A percentile compares a stretch with the other conserved stretches of the same genome.
Conservation (phyloP, 2,329 filamentous ascomycete species). For the Hortaea werneckii region DNA sequence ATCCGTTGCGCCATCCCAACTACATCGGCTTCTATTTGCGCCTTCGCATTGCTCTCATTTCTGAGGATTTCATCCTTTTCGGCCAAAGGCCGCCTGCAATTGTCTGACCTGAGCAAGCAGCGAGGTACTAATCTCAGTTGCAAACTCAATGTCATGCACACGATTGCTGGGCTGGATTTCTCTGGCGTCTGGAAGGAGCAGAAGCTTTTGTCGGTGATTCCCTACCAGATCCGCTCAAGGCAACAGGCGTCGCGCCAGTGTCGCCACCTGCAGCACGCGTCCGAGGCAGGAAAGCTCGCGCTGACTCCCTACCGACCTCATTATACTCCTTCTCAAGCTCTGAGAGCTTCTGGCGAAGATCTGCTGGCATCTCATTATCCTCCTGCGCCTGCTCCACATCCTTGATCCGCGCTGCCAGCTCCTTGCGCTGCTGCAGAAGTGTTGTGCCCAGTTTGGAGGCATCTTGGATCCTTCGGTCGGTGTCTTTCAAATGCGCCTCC, state of each 20-base stretch:
- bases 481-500: constrained; percentile 85
- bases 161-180: constrained; percentile 84
- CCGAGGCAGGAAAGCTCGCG: constrained; percentile 80
- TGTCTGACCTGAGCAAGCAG: constrained; percentile 89
- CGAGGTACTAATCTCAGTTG: constrained; percentile 94
- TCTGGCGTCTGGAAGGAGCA: constrained; percentile 67
- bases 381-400: constrained; percentile 70
- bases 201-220: constrained; percentile 82
- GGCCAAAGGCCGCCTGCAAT: constrained; percentile 71
- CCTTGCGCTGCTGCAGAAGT: constrained; percentile 75
- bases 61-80: constrained; percentile 84
- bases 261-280: constrained; percentile 21
- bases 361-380: constrained; percentile 59
- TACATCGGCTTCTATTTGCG: constrained; percentile 70
- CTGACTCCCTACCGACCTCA: constrained; percentile 81
- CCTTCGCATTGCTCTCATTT: constrained; percentile 61
- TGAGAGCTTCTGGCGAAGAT: constrained; percentile 69
- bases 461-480: constrained; percentile 81
- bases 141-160: constrained; percentile 93
- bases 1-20: constrained; percentile 72
- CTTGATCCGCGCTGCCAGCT: constrained; percentile 68
- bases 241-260: constrained; percentile 8
- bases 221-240: constrained; percentile 70
- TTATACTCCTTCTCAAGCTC: constrained; percentile 94
- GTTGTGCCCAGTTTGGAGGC: constrained; percentile 81